A percentile compares a stretch with the other conserved stretches of the same genome.
These are phyloP conservation scores for Heliamphora pulchella DNA, from an alignment of 179 eudicot species.

Conservation along the genomic window DNA sequence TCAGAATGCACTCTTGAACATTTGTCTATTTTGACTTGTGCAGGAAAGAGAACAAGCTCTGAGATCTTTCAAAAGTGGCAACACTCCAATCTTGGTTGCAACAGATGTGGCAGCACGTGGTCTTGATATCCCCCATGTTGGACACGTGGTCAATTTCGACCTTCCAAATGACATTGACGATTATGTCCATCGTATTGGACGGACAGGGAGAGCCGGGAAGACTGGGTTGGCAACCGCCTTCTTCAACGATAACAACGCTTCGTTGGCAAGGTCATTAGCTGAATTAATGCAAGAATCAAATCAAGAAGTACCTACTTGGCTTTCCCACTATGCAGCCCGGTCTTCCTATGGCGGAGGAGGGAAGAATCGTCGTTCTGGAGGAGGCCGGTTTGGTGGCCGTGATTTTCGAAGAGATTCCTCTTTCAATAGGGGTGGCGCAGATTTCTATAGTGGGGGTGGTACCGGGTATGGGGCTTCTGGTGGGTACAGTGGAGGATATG, in stretches of 20 bases:
- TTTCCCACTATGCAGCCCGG: conserved; percentile 69
- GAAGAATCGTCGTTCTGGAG: conserved; percentile 55
- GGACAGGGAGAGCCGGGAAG: conserved; percentile 97
- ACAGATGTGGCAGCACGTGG: conserved; percentile 99
- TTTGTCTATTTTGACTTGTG: neutral
- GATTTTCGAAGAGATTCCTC: conserved; percentile 66
- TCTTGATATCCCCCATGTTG: conserved; percentile 91
- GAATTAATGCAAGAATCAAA: conserved; percentile 95
- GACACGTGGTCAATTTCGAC: conserved; percentile 92
- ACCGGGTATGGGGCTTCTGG: neutral
- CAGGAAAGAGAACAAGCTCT: conserved; percentile 93
- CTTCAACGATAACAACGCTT: conserved; percentile 73
- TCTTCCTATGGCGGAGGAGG: conserved; percentile 44
- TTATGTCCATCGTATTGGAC: conserved; percentile 92
- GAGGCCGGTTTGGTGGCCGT: conserved; percentile 88
- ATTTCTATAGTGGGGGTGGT: conserved; percentile 51
- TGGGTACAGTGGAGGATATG: conserved; percentile 31
- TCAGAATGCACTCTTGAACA: too few species aligned
- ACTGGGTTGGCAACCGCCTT: conserved; percentile 91
- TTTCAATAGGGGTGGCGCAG: conserved; percentile 47
- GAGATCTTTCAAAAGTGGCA: conserved; percentile 83
- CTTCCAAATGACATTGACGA: conserved; percentile 95
- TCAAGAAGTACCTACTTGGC: conserved; percentile 95
- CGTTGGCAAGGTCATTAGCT: conserved; percentile 63
- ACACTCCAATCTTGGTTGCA: conserved; percentile 87